phyloP scores from a whole-genome alignment of 441 rosid genomes.

The Populus hybrid region DNA sequence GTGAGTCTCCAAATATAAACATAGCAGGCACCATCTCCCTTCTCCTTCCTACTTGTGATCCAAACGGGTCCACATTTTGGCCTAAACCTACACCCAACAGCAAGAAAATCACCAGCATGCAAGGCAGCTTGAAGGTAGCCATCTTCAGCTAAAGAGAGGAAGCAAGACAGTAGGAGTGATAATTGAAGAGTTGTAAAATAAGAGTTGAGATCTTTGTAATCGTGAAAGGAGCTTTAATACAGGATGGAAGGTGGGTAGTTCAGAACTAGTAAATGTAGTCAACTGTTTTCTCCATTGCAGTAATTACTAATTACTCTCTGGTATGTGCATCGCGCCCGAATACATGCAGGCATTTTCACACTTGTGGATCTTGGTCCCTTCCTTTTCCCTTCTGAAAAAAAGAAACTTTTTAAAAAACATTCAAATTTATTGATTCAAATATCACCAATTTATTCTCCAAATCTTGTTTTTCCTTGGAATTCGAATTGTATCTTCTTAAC shows the following conservation, averaged over 20 bases:
- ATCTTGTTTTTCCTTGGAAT: neutral
- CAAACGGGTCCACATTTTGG: conserved; percentile 29
- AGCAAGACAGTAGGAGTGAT: neutral
- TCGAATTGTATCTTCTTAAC: too few relatives aligned
- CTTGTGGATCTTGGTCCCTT: neutral
- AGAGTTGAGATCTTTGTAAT: neutral
- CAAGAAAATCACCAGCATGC: neutral
- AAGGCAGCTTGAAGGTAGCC: conserved; percentile 14
- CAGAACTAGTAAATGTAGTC: conserved; percentile 44
- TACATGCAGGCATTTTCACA: neutral
- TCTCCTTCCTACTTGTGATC: conserved; percentile 26
- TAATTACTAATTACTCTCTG: conserved; percentile 28
- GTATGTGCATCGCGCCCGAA: neutral
- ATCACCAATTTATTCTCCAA: neutral
- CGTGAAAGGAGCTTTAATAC: conserved; percentile 25
- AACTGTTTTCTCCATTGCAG: conserved; percentile 34
- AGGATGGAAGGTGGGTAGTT: conserved; percentile 28
- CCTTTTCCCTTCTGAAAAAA: neutral
- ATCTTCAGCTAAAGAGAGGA: conserved; percentile 13
- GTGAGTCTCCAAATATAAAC: conserved; percentile 91
- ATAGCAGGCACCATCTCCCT: conserved; percentile 68
- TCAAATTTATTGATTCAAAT: neutral
- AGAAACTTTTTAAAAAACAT: neutral
- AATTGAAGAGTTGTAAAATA: neutral
- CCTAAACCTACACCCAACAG: conserved; percentile 16